phyloP scores from a whole-genome alignment of 331 rosid species.

The Dryas integrifolia region DNA sequence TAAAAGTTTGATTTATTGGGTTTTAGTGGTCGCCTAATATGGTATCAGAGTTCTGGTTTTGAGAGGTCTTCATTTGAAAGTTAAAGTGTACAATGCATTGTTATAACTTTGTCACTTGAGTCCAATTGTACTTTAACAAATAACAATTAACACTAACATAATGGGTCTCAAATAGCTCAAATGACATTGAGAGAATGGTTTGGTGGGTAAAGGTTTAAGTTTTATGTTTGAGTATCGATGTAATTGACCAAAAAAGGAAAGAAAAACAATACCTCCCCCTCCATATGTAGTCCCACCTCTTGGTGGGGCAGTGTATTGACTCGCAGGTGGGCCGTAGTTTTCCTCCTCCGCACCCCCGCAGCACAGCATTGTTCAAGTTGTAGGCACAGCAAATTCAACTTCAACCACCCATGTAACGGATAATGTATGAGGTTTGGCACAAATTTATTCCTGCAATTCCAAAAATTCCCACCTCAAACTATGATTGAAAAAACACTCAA shows the following conservation, averaged over 20 bases:
- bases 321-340: slow-evolving; percentile 67
- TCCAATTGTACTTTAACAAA: too few relatives aligned
- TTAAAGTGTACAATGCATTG: too few relatives aligned
- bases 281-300: slow-evolving; percentile 71
- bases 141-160: not conserved
- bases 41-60: not conserved
- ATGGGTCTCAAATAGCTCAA: not conserved
- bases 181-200: too few relatives aligned
- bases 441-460: slow-evolving; percentile 9
- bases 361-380: slow-evolving; percentile 69
- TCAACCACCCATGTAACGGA: slow-evolving; percentile 37
- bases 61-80: not conserved
- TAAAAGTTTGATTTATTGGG: not conserved
- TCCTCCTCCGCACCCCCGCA: slow-evolving; percentile 95
- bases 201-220: too few relatives aligned
- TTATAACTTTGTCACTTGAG: too few relatives aligned
- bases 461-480: not conserved
- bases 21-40: not conserved
- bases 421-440: too few relatives aligned
- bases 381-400: slow-evolving; percentile 34
- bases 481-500: too few relatives aligned
- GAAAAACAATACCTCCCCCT: slow-evolving; percentile 30
- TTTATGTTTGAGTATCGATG: not conserved
- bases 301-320: slow-evolving; percentile 62
- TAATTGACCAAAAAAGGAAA: not conserved